Evolutionary conservation across 306 rosid genomes (phyloP).

Genomic region (Prunus salicina): DNA sequence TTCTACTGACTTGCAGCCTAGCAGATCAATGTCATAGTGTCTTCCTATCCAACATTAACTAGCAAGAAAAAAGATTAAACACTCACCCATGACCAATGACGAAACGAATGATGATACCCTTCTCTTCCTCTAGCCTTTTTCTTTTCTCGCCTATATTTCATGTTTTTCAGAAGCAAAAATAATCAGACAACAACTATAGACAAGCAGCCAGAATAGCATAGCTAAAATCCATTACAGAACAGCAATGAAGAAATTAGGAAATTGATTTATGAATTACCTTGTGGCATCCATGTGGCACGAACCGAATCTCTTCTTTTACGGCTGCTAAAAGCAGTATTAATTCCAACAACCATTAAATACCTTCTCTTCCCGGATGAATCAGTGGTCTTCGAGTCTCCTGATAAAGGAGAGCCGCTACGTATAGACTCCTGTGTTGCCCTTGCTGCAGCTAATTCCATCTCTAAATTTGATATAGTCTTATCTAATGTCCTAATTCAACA

Average conservation of each 20-base stretch:
- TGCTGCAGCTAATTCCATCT: constrained; percentile 94
- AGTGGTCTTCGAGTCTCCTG: constrained; percentile 39
- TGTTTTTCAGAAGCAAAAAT: constrained; percentile 33
- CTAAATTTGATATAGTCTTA: constrained; percentile 86
- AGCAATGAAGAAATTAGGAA: constrained; percentile 1
- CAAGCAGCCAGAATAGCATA: background rate
- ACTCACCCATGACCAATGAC: constrained; percentile 94
- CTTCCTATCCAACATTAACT: background rate
- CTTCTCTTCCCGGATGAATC: constrained; percentile 60
- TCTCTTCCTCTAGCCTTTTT: constrained; percentile 95
- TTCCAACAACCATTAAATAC: constrained; percentile 87
- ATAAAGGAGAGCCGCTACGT: constrained; percentile 62
- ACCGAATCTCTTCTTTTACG: constrained; percentile 94
- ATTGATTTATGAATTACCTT: constrained; percentile 49
- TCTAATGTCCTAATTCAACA: constrained; percentile 62
- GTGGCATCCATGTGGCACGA: constrained; percentile 97
- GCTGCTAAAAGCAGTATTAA: constrained; percentile 98
- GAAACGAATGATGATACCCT: constrained; percentile 88
- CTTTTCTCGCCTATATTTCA: constrained; percentile 75
- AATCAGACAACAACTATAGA: constrained; percentile 26
- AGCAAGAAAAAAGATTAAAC: constrained; percentile 5
- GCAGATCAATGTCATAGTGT: background rate
- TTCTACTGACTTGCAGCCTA: background rate
- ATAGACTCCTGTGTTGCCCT: constrained; percentile 80
- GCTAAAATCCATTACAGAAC: background rate